Evolutionary conservation across 2,329 filamentous ascomycete species (phyloP), one percentile per base, ranked within the genome.

Genomic region (Pseudocercospora eumusae): DNA sequence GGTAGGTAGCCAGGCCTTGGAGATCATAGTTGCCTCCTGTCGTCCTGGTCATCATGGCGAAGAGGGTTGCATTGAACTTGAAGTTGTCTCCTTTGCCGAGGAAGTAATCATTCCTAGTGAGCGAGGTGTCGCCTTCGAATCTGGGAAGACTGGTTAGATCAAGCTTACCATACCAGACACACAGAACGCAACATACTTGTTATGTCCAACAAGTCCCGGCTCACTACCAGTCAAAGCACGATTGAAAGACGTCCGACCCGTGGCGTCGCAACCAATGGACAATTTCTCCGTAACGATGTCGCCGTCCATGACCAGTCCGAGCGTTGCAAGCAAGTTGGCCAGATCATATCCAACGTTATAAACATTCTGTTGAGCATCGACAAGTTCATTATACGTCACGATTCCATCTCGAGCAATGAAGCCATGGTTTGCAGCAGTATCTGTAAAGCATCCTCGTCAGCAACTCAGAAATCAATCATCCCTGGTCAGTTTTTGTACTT

Each of bases 201-300:
- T 79, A 68, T 80, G 78, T 18, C 74, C 77, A 36, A 78, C 74
- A 7, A 80, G 72, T 55, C 78, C 78, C 9, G 77, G 77, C 66
- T 80, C 73, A 31, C 66, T 69, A 50, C 78, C 78, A 58, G 71
- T 75, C 31, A 74, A 56, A 28, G 62, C 59, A 13, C 76, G 69
- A 63, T 66, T 70, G 66, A 69, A 56, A 0, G 78, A 77, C 9
- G 78, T 80, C 7, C 77, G 72, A 5, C 68, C 73, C 2, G 79
- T 79, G 21, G 79, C 77, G 64, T 81, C 78, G 49, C 78, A 80
- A n/a, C 78, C 77, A 52, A 80, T 79, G 45, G 75, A 78, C 5
- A 80, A 71, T 68, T 79, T 79, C 56, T 73, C 67, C 15, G 78
- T 80, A 25, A 77, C 68, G 3, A 76, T 55, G 59, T 80, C 79